Percentiles rank a stretch among this genome's conserved stretches.
Conservation (phyloP, 2,329 filamentous ascomycete species). For the Nectriaceae sp. region DNA sequence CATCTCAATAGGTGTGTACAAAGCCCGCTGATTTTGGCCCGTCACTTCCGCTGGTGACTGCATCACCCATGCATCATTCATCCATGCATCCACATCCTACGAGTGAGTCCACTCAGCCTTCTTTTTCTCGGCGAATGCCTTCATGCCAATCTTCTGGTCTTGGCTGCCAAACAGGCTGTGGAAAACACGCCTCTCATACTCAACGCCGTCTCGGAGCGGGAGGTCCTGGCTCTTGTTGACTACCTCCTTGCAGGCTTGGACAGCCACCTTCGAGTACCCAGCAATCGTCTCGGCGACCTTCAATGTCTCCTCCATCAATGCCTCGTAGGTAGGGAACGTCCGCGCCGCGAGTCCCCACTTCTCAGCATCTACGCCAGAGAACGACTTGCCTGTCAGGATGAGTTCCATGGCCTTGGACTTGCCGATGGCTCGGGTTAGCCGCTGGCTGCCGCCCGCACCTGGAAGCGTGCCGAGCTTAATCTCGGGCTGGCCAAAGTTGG, state of each 20-base stretch:
- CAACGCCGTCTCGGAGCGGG: constrained; percentile 82
- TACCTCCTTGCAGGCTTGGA: constrained; percentile 93
- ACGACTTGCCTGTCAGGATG: constrained; percentile 82
- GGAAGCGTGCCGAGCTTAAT: constrained; percentile 94
- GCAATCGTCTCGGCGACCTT: constrained; percentile 90
- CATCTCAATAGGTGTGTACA: too few species aligned
- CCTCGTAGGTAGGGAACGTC: constrained; percentile 77
- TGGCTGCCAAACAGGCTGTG: constrained; percentile 90
- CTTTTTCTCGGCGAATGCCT: constrained; percentile 92
- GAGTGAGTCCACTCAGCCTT: constrained; percentile 89
- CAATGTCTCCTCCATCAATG: constrained; percentile 77
- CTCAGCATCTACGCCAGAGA: constrained; percentile 81
- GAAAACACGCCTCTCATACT: constrained; percentile 92
- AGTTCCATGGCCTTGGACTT: constrained; percentile 91
- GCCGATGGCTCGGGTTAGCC: constrained; percentile 79
- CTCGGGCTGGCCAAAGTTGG: constrained; percentile 96
- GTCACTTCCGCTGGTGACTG: too few species aligned
- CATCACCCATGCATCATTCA: constrained; percentile 4
- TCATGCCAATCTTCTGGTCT: constrained; percentile 97
- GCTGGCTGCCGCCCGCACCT: constrained; percentile 87
- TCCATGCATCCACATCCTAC: constrained; percentile 40
- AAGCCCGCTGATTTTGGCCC: too few species aligned
- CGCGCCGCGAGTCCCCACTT: constrained; percentile 89
- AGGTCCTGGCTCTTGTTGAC: constrained; percentile 98
- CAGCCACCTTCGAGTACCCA: constrained; percentile 79